Evolutionary conservation across 2,329 filamentous ascomycete genomes (phyloP).

Genomic region (Nemania abortiva): DNA sequence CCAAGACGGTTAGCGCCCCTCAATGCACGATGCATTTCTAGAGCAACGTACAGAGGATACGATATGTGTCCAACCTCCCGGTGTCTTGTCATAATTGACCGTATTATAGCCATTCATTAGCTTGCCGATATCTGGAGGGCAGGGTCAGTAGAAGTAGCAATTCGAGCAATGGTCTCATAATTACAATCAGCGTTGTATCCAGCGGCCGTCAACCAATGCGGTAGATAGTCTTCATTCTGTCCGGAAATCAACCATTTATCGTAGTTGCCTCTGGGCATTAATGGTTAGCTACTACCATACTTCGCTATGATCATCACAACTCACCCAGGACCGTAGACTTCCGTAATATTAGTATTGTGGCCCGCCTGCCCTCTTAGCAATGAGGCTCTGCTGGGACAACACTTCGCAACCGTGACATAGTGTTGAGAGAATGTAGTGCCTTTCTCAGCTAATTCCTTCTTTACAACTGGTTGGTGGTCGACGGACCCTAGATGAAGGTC

Average conservation of each 20-base stretch:
- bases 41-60: conserved; percentile 14
- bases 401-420: conserved; percentile 35
- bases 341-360: conserved; percentile 51
- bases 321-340: conserved; percentile 52
- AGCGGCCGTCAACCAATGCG: conserved; percentile 33
- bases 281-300: conserved; percentile 3
- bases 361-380: conserved; percentile 32
- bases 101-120: conserved; percentile 39
- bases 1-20: not conserved
- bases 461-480: conserved; percentile 19
- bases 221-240: conserved; percentile 36
- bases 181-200: conserved; percentile 38
- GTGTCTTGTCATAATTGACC: conserved; percentile 27
- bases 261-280: conserved; percentile 50
- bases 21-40: not conserved
- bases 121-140: conserved; percentile 34
- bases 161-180: not conserved
- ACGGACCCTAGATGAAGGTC: conserved; percentile 35
- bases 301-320: conserved; percentile 16
- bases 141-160: conserved; percentile 9
- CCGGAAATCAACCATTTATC: conserved; percentile 57
- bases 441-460: conserved; percentile 23
- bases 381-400: conserved; percentile 35
- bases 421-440: conserved; percentile 33
- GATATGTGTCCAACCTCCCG: conserved; percentile 31